Conservation (phyloP, 495 filamentous ascomycete species). For the Neurospora sp. region DNA sequence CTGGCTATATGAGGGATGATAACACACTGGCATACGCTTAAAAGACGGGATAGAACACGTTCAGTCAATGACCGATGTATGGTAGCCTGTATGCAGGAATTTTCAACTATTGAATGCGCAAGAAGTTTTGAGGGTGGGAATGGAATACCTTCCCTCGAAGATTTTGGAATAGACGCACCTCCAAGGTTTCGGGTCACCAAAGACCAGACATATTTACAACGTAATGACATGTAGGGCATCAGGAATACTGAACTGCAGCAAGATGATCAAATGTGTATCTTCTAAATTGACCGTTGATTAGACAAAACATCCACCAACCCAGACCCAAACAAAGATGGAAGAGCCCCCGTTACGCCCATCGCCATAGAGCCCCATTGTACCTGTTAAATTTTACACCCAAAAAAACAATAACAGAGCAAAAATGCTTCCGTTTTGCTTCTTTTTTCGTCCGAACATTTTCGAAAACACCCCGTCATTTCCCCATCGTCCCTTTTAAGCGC, state of each 20-base stretch:
- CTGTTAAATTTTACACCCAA: not conserved
- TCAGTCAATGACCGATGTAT: not conserved
- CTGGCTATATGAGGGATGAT: conserved; percentile 44
- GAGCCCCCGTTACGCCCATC: not conserved
- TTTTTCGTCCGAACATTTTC: not conserved
- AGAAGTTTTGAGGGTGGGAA: not conserved
- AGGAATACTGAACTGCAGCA: not conserved
- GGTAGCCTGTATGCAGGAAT: not conserved
- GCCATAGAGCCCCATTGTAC: not conserved
- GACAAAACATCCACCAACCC: not conserved
- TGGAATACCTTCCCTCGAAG: not conserved
- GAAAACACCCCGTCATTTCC: not conserved
- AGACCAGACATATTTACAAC: not conserved
- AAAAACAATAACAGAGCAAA: not conserved
- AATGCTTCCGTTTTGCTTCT: not conserved
- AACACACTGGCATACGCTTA: conserved; percentile 42
- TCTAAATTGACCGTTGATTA: not conserved
- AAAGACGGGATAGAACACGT: not conserved
- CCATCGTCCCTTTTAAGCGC: conserved; percentile 17
- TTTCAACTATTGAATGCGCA: not conserved
- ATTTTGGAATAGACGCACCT: not conserved
- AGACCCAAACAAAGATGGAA: not conserved
- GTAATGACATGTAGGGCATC: not conserved
- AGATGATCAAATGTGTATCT: not conserved
- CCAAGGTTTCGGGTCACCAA: not conserved